These are phyloP conservation scores for Suillus clintonianus DNA, from an alignment of 768 basidiomycete species.

Conservation along the genomic window DNA sequence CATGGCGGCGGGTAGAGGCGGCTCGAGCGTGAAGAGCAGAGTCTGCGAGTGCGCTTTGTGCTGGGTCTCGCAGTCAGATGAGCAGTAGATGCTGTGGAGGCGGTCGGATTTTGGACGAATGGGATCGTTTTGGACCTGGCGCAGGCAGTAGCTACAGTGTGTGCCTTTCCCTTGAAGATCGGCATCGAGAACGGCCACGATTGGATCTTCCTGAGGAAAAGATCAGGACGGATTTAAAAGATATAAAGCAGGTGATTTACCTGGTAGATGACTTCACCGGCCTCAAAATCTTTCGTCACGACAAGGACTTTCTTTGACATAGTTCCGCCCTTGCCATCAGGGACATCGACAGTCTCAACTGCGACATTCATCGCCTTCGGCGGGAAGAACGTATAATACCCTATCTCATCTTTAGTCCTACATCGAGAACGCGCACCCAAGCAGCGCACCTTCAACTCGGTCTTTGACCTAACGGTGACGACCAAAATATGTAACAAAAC, in stretches of 20 bases:
- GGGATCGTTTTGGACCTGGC: slow-evolving; percentile 50
- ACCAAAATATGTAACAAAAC: slow-evolving; percentile 33
- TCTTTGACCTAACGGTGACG: slow-evolving; percentile 52
- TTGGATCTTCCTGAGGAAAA: slow-evolving; percentile 65
- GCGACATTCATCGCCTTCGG: slow-evolving; percentile 68
- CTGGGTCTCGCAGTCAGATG: slow-evolving; percentile 59
- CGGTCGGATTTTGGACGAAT: slow-evolving; percentile 51
- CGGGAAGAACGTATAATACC: slow-evolving; percentile 81
- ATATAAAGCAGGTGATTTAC: slow-evolving; percentile 33
- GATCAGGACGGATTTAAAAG: slow-evolving; percentile 2
- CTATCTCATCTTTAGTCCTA: slow-evolving; percentile 40
- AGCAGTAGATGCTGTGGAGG: slow-evolving; percentile 70
- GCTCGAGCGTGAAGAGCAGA: slow-evolving; percentile 70
- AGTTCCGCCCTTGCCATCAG: slow-evolving; percentile 21
- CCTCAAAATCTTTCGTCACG: slow-evolving; percentile 64
- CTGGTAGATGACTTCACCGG: slow-evolving; percentile 79
- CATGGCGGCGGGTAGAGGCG: slow-evolving; percentile 52
- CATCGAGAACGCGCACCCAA: slow-evolving; percentile 7
- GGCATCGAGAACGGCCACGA: slow-evolving; percentile 68
- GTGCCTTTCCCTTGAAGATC: slow-evolving; percentile 70
- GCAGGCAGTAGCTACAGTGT: slow-evolving; percentile 76
- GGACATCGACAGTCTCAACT: slow-evolving; percentile 42
- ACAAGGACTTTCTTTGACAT: slow-evolving; percentile 56
- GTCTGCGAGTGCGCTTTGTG: slow-evolving; percentile 62
- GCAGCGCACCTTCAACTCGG: slow-evolving; percentile 74